Evolutionary conservation across 495 filamentous ascomycete species (phyloP), one percentile per base, ranked within the genome.

Genomic region (Penicillium arizonense): DNA sequence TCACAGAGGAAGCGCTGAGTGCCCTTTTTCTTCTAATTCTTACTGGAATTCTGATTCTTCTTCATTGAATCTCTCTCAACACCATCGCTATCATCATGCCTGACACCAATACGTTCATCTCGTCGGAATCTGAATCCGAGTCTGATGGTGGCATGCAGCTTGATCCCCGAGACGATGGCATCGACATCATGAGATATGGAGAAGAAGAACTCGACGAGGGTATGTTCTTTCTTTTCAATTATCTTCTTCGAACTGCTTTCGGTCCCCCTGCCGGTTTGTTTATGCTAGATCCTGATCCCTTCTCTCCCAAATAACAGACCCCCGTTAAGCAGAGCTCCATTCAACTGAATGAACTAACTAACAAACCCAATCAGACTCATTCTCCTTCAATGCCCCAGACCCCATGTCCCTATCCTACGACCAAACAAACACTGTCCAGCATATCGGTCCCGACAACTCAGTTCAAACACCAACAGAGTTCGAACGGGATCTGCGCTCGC

Each of bases 141-240:
- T 55, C 52, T 1, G 52, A 49, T 44, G 53, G 46, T 4, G 53
- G 53, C 23, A 55, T 55, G 53, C 38, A 55, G 4, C 39, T 55
- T 11, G 44, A 52, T 21, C 5, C 20, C 18, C 16, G 13, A 32
- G 39, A 24, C 13, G 13, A 40, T 3, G 10, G 7, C 5, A 28
- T 24, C 20, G 32, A 44, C 9, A 30, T 30, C 28, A 30, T 30
- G 28, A 30, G 28, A 30, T 30, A 30, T 7, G 28, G 5, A 10
- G 28, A 30, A 2, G 28, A 30, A 30, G 28, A 18, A 18, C 18
- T 18, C 18, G 18, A 18, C 18, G 18, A 30, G 8, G 28, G 28
- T 30, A 30, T 10, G 28, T 7, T 0, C 9, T 7, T 30, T 30
- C 28, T 30, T 30, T 30, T 30, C 7, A 24, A 30, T 2, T 7